Conservation (phyloP, 441 rosid species). For the Pelargonium citronellum region DNA sequence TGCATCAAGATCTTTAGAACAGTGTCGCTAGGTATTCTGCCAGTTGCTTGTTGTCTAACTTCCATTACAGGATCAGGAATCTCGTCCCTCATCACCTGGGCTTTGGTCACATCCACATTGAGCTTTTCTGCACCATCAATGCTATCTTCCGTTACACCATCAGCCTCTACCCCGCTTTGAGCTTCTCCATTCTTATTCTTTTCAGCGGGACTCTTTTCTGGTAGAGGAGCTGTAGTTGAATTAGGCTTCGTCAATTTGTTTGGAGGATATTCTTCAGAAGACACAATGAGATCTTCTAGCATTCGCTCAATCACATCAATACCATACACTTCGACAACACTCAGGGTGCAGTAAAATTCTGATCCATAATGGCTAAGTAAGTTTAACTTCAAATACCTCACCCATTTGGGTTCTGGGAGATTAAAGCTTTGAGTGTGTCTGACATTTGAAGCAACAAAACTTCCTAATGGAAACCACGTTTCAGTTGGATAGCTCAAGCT, state of each 20-base stretch:
- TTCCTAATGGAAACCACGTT: conserved; percentile 67
- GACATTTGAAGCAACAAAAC: conserved; percentile 69
- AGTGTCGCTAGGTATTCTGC: conserved; percentile 83
- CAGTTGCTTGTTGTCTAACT: conserved; percentile 48
- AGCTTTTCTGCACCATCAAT: conserved; percentile 30
- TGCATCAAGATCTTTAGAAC: conserved; percentile 88
- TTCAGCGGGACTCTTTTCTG: background rate
- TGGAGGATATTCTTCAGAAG: conserved; percentile 26
- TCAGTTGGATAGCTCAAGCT: conserved; percentile 77
- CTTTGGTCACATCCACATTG: conserved; percentile 31
- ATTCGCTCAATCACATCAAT: conserved; percentile 86
- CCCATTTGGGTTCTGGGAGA: conserved; percentile 70
- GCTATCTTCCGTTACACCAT: conserved; percentile 30
- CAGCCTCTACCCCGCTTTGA: conserved; percentile 22
- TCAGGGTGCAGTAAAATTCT: conserved; percentile 86
- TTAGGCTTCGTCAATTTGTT: conserved; percentile 10
- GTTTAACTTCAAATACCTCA: conserved; percentile 66
- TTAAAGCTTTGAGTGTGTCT: conserved; percentile 61
- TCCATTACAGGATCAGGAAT: conserved; percentile 51
- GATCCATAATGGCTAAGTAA: conserved; percentile 74
- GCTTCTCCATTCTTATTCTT: background rate
- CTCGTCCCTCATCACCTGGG: conserved; percentile 27
- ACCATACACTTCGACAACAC: conserved; percentile 73
- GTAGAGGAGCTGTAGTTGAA: conserved; percentile 22
- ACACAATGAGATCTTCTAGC: conserved; percentile 77